Conservation (phyloP, 2,329 filamentous ascomycete species). For the Alternaria hordeiaustralica region DNA sequence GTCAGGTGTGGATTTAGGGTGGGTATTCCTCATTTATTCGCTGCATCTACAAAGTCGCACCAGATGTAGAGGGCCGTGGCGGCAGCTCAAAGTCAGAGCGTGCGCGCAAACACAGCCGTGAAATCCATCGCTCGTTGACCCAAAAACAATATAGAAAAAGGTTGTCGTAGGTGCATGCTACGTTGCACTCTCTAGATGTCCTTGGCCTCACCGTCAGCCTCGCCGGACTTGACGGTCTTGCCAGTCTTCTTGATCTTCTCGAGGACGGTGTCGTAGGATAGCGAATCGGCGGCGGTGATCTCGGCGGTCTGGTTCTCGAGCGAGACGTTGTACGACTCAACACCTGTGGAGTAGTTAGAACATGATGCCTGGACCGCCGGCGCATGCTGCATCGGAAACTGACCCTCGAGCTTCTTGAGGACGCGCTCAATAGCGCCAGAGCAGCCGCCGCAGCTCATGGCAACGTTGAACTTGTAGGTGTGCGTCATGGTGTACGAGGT, state of each 20-base stretch:
- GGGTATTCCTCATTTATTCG: slow-evolving; percentile 7
- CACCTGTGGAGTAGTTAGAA: slow-evolving; percentile 62
- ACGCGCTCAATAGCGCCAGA: slow-evolving; percentile 92
- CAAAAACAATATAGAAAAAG: slow-evolving; percentile 22
- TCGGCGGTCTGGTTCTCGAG: slow-evolving; percentile 85
- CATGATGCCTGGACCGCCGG: neutral
- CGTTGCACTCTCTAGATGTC: slow-evolving; percentile 30
- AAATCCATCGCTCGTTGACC: slow-evolving; percentile 25
- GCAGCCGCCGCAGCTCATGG: slow-evolving; percentile 96
- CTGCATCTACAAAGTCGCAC: neutral
- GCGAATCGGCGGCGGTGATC: slow-evolving; percentile 71
- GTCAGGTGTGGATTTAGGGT: neutral
- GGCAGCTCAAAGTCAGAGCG: slow-evolving; percentile 3
- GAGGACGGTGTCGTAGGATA: slow-evolving; percentile 82
- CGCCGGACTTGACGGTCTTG: slow-evolving; percentile 83
- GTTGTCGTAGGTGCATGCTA: neutral
- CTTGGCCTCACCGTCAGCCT: slow-evolving; percentile 65
- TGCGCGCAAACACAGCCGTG: slow-evolving; percentile 9
- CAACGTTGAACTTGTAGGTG: slow-evolving; percentile 93
- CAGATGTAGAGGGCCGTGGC: slow-evolving; percentile 9
- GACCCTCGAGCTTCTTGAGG: slow-evolving; percentile 89
- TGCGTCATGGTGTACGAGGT: slow-evolving; percentile 66
- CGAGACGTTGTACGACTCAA: slow-evolving; percentile 85
- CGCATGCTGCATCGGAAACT: slow-evolving; percentile 34
- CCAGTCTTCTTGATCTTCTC: slow-evolving; percentile 93